Base-by-base conservation (phyloP, 768 basidiomycete genomes). In the Rhodotorula kratochvilovae region DNA sequence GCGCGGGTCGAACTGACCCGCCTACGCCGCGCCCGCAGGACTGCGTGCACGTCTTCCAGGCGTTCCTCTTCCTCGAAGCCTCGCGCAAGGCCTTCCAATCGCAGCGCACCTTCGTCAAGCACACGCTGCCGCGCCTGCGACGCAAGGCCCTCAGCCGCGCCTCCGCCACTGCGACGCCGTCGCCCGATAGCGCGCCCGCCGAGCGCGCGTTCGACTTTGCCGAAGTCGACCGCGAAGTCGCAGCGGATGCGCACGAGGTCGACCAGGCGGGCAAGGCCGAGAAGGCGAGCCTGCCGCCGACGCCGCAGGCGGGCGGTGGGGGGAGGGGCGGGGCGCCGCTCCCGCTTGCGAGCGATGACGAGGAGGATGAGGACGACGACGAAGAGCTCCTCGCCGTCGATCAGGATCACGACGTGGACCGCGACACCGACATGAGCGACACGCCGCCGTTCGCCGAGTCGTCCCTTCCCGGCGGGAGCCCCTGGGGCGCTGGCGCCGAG, bases 1-100 rank as follows among this genome's bases (percentile, higher is more conserved):
- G 23, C 23, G 3, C 36, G 2, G 21, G n/a, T 8, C 25, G 29
- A 36, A 27, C 63, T 62, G 16, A 43, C 53, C 1, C 5, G 1
- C 17, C 11, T 12, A 5, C 19, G 39, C 19, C 5, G 21, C 21
- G 15, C 53, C 93, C 90, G 77, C 89, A 94, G 77, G 95, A 99
- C 81, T 89, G 88, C 61, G 92, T 94, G 21, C 75, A 77, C 70
- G 77, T 71, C 45, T 78, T 78, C 61, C 77, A 78, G 61, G 75
- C 75, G 27, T 74, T 78, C 66, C 73, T 76, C 27, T 77, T 78
- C 67, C 68, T 78, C 55, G 76, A 77, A 31, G 78, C 78, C 1
- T 72, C 76, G 3, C 68, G 76, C 39, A 75, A 75, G 58, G 77
- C 78, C 1, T 73, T 78, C 66, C 76, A 76, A 42, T 66, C 62